Evolutionary conservation across 202 grass and related monocot species (phyloP), one percentile per base, ranked within the genome.

Genomic region (Carex sylvatica): DNA sequence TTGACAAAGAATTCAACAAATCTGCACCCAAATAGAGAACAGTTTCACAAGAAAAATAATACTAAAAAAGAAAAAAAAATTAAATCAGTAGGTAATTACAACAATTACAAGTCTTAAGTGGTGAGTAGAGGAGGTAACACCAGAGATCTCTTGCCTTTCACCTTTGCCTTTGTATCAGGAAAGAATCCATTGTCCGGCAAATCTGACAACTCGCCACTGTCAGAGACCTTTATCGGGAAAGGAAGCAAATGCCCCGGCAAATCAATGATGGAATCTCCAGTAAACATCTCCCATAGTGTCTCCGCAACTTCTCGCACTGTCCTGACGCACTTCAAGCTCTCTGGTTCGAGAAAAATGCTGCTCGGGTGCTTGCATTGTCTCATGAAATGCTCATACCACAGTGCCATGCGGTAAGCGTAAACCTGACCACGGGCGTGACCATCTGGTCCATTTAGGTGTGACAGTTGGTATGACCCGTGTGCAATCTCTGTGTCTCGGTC

Each of bases 321-420:
- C 9, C 87, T 87, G 82, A 94, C 90, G 44, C 95, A 97, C 56
- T 91, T 84, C 62, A 83, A 44, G 80, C 88, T 94, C 90, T 93
- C 92, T 0, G 92, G 81, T 58, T 94, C 79, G 9, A 90, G 31
- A 81, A 88, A 90, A 35, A 86, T 44, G 3, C 0, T 60, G 6
- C 13, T 80, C 28, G 38, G 79, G 40, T 65, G 28, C 15, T 20
- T 15, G 19, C 1, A 65, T n/a, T 85, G 78, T 70, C 60, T 80
- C 74, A 82, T 83, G 65, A 98, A 89, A 85, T 97, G 94, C 83
- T 97, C 92, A 76, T 94, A 83, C 94, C 92, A 97, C 83, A 97
- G 78, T 14, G 94, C 89, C 85, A 97, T 82, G 35, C 94, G 85
- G 85, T 89, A 97, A 12, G 65, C 83, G 47, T 97, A 85, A 64